These are phyloP conservation scores for Daldinia grandis DNA, from an alignment of 495 filamentous ascomycete species.

Conservation along the genomic window DNA sequence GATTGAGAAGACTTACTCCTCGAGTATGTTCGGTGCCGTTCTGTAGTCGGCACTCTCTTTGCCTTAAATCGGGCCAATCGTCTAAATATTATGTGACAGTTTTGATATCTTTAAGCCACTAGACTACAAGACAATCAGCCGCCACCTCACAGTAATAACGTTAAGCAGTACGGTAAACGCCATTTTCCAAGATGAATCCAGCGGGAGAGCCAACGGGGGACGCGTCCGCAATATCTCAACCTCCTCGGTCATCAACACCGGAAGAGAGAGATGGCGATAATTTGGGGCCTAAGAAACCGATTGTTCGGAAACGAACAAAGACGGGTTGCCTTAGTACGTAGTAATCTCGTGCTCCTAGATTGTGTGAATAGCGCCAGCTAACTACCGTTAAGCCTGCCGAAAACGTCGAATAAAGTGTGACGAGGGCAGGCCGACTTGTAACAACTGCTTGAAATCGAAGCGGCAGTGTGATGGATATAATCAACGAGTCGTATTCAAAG, in stretches of 20 bases:
- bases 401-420: constrained; percentile 97
- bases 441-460: constrained; percentile 93
- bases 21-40: constrained; percentile 26
- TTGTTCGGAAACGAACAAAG: constrained; percentile 84
- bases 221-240: constrained; percentile 28
- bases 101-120: constrained; percentile 24
- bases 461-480: constrained; percentile 94
- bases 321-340: constrained; percentile 93
- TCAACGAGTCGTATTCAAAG: constrained; percentile 90
- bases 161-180: background rate
- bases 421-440: constrained; percentile 90
- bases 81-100: constrained; percentile 33
- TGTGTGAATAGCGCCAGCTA: constrained; percentile 23
- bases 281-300: constrained; percentile 44
- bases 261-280: constrained; percentile 45
- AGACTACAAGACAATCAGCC: constrained; percentile 20
- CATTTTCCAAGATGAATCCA: constrained; percentile 39
- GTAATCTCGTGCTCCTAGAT: constrained; percentile 1
- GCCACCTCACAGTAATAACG: constrained; percentile 4
- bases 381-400: constrained; percentile 74
- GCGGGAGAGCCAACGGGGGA: constrained; percentile 29
- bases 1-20: constrained; percentile 11
- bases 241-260: constrained; percentile 35
- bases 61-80: constrained; percentile 31
- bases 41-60: constrained; percentile 23